Conservation (phyloP, 768 basidiomycete species). For the Dendrothele bispora region DNA sequence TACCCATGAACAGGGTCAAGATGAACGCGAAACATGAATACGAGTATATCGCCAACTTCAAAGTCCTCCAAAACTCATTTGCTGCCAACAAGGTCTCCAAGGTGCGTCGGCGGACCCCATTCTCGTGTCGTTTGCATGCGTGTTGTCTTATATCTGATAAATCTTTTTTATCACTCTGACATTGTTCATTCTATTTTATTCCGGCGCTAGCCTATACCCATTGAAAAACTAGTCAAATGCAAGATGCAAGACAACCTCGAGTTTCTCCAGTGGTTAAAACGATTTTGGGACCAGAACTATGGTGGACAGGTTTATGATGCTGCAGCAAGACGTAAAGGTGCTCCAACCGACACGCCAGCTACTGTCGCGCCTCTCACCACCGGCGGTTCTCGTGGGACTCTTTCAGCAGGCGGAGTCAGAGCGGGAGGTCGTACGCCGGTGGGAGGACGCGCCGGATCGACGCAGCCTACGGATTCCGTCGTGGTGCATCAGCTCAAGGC, state of each 20-base stretch:
- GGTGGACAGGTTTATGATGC: slow-evolving; percentile 88
- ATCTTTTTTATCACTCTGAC: neutral
- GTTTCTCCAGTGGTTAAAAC: slow-evolving; percentile 96
- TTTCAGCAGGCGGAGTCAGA: slow-evolving; percentile 36
- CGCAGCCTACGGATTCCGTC: slow-evolving; percentile 67
- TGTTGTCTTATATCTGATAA: neutral
- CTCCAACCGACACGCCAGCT: slow-evolving; percentile 71
- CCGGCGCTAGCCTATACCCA: slow-evolving; percentile 75
- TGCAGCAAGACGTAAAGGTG: slow-evolving; percentile 76
- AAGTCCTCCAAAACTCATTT: slow-evolving; percentile 92
- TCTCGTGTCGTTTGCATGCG: neutral
- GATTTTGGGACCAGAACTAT: slow-evolving; percentile 93
- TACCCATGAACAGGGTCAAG: slow-evolving; percentile 92
- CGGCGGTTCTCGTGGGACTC: slow-evolving; percentile 24
- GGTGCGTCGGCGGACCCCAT: slow-evolving; percentile 40
- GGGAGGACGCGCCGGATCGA: slow-evolving; percentile 63
- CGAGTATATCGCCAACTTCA: slow-evolving; percentile 94
- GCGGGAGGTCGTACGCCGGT: slow-evolving; percentile 76
- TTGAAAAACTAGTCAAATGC: slow-evolving; percentile 95
- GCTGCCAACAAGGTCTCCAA: slow-evolving; percentile 93
- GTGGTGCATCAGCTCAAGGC: slow-evolving; percentile 66
- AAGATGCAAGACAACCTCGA: slow-evolving; percentile 99
- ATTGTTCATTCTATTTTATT: slow-evolving; percentile 6
- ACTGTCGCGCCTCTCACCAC: slow-evolving; percentile 70
- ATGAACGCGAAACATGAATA: slow-evolving; percentile 96